Evolutionary conservation across 2,329 filamentous ascomycete species (phyloP).

Genomic region (Aspergillus vadensis): DNA sequence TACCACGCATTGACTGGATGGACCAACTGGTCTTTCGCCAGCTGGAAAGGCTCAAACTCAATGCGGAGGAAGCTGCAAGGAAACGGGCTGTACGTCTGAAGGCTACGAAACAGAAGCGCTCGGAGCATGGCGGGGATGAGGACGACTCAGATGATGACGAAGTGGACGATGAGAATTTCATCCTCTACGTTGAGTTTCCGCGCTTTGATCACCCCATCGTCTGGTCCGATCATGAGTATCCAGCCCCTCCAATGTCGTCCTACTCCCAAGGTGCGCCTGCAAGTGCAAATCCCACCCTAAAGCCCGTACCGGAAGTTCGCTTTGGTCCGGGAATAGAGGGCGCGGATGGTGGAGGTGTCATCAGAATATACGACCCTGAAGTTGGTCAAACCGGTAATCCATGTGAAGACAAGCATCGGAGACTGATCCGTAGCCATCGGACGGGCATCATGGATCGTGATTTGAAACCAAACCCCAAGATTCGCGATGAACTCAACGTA

Average conservation of each 20-base stretch:
- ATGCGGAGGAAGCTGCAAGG: constrained; percentile 65
- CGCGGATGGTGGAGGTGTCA: constrained; percentile 59
- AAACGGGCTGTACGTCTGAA: constrained; percentile 52
- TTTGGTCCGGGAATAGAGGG: constrained; percentile 87
- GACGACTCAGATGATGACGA: constrained; percentile 43
- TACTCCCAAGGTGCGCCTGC: constrained; percentile 65
- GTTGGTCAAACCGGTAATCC: constrained; percentile 87
- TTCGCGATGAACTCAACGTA: constrained; percentile 86
- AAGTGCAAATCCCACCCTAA: constrained; percentile 69
- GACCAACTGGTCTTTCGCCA: constrained; percentile 91
- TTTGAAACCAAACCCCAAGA: constrained; percentile 92
- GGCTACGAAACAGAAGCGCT: constrained; percentile 32
- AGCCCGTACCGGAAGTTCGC: constrained; percentile 83
- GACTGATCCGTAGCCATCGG: constrained; percentile 86
- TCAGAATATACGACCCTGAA: constrained; percentile 91
- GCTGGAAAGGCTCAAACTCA: constrained; percentile 73
- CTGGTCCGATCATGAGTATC: constrained; percentile 92
- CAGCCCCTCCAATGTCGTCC: constrained; percentile 77
- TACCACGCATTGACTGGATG: constrained; percentile 89
- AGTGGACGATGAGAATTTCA: constrained; percentile 66
- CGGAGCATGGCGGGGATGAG: constrained; percentile 42
- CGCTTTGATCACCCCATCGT: constrained; percentile 95
- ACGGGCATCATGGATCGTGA: constrained; percentile 95
- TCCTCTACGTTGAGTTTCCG: constrained; percentile 86
- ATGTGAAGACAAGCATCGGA: constrained; percentile 89